These are phyloP conservation scores for Torulaspora maleeae DNA, from an alignment of 805 yeast genomes.

Conservation along the genomic window DNA sequence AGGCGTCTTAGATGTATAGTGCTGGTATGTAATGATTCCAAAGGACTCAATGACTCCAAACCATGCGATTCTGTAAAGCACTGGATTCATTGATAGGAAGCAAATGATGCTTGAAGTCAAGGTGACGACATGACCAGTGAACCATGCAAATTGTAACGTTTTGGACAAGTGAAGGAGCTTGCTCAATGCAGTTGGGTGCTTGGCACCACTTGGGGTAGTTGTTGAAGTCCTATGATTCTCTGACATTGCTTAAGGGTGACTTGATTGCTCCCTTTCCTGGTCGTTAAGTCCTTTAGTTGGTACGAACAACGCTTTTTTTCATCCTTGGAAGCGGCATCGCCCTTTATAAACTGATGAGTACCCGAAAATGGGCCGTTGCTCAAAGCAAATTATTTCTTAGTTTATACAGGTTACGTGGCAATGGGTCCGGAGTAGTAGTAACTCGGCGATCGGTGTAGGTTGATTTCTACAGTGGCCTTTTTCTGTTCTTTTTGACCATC, in stretches of 20 bases:
- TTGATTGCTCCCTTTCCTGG: not conserved
- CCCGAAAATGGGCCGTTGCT: conserved; percentile 2
- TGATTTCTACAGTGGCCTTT: not conserved
- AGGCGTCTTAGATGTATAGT: conserved; percentile 34
- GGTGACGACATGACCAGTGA: conserved; percentile 52
- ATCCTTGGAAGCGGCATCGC: conserved; percentile 1
- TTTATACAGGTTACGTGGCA: not conserved
- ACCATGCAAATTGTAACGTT: conserved; percentile 74
- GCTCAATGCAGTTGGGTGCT: not conserved
- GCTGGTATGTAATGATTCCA: conserved; percentile 68
- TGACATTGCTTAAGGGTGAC: not conserved
- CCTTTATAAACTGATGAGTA: conserved; percentile 2
- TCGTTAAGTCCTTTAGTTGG: not conserved
- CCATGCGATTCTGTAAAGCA: conserved; percentile 57
- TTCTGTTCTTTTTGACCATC: conserved; percentile 53
- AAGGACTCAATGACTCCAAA: conserved; percentile 67
- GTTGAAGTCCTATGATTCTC: conserved; percentile 1
- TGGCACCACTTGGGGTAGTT: not conserved
- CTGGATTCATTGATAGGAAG: conserved; percentile 35
- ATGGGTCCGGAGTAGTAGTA: not conserved
- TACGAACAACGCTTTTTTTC: not conserved
- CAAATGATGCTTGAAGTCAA: conserved; percentile 41
- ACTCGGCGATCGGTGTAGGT: not conserved
- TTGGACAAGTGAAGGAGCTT: conserved; percentile 28
- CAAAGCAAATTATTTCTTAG: conserved; percentile 5